A percentile compares a stretch with the other conserved stretches of the same genome.
Evolutionary conservation across 108 stramenopile genomes (phyloP).

Genomic region (Pelagomonas calceolata): DNA sequence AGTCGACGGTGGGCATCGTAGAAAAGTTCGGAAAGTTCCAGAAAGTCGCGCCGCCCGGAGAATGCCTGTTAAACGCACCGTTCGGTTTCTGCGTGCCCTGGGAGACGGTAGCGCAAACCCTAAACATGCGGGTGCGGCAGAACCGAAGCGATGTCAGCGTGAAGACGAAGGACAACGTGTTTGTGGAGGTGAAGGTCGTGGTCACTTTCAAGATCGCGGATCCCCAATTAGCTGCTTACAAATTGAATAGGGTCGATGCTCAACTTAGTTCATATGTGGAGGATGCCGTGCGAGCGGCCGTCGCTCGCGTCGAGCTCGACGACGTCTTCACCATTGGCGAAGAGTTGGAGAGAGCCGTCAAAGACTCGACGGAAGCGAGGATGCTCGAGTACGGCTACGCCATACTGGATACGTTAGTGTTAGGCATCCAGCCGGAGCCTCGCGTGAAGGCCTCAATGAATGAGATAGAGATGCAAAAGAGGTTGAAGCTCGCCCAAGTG

Average conservation of each 20-base stretch:
- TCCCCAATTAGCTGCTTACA: not conserved
- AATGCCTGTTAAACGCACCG: not conserved
- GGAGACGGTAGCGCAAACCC: not conserved
- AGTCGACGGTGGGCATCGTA: not conserved
- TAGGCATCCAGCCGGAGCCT: not conserved
- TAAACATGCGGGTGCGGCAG: not conserved
- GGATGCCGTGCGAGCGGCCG: not conserved
- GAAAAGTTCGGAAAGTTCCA: not conserved
- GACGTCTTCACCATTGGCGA: not conserved
- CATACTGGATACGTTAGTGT: not conserved
- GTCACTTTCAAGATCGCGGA: not conserved
- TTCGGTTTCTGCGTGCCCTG: not conserved
- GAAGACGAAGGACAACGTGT: slow-evolving; percentile 2
- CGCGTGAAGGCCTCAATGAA: not conserved
- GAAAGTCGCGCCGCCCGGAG: not conserved
- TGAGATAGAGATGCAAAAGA: not conserved
- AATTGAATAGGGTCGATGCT: not conserved
- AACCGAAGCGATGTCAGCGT: not conserved
- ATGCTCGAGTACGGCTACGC: not conserved
- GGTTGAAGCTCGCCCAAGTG: not conserved
- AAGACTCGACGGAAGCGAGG: not conserved
- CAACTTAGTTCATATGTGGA: not conserved
- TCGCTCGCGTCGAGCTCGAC: not conserved
- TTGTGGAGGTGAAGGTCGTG: not conserved
- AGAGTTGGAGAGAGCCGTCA: not conserved